phyloP scores from a whole-genome alignment of 1,284 basidiomycete species.

The Stygiomarasmius scandens region DNA sequence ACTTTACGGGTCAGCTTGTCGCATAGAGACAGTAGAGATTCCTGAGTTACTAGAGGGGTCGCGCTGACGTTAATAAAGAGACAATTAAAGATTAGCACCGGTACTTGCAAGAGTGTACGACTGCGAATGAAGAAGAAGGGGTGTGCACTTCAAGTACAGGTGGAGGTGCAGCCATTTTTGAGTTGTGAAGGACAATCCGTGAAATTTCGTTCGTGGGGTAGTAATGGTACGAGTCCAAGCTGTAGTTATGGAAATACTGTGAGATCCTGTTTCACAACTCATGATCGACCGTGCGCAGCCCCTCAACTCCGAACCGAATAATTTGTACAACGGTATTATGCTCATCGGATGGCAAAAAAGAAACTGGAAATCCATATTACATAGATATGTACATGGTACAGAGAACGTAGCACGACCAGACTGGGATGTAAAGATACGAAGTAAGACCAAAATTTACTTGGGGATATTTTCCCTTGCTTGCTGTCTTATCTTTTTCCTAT shows the following conservation, averaged over 20 bases:
- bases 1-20: conserved; percentile 71
- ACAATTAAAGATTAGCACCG: neutral
- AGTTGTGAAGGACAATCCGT: neutral
- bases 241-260: neutral
- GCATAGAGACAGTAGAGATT: conserved; percentile 61
- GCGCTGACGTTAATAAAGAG: neutral
- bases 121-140: conserved; percentile 69
- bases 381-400: neutral
- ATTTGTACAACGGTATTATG: neutral
- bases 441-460: conserved; percentile 49
- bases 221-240: conserved; percentile 8
- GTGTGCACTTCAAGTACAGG: conserved; percentile 73
- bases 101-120: conserved; percentile 69
- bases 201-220: conserved; percentile 9
- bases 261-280: neutral
- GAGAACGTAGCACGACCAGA: neutral
- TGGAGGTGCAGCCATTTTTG: conserved; percentile 23
- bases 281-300: no score
- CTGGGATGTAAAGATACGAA: conserved; percentile 12
- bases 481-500: conserved; percentile 72
- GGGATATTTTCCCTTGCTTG: conserved; percentile 87
- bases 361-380: neutral
- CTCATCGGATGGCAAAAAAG: neutral
- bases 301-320: no score
- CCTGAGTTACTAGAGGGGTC: conserved; percentile 59